Percentiles rank a stretch among this genome's conserved stretches.
phyloP scores from a whole-genome alignment of 1,284 basidiomycete genomes.

The Amylostereum areolatum region DNA sequence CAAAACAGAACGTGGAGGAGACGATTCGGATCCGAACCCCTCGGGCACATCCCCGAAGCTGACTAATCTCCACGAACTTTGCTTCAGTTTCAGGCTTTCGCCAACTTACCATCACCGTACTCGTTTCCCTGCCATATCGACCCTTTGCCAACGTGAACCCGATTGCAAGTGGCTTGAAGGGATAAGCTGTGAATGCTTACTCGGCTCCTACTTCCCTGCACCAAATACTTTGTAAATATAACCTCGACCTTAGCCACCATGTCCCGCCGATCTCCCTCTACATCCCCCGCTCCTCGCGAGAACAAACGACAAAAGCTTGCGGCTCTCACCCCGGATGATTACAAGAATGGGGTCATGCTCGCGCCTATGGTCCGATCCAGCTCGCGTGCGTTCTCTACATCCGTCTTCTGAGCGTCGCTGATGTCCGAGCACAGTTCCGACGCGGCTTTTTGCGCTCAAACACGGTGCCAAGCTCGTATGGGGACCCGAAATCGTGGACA shows the following conservation, averaged over 20 bases:
- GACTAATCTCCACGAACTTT: no score
- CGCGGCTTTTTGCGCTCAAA: constrained; percentile 82
- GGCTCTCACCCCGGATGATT: constrained; percentile 57
- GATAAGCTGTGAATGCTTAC: no score
- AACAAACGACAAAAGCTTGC: constrained; percentile 50
- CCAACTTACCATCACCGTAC: no score
- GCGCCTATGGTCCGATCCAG: constrained; percentile 96
- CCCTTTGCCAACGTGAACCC: no score
- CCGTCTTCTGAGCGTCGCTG: neutral
- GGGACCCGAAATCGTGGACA: constrained; percentile 96
- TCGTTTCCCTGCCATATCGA: no score
- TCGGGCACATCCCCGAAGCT: no score
- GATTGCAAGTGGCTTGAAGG: no score
- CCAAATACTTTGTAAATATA: neutral
- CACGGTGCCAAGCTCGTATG: constrained; percentile 95
- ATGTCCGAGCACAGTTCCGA: constrained; percentile 55
- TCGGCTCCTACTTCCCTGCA: no score
- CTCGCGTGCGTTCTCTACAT: constrained; percentile 51
- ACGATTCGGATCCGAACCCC: no score
- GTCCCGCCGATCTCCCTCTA: constrained; percentile 48
- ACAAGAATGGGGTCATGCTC: constrained; percentile 79
- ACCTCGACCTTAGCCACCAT: constrained; percentile 23
- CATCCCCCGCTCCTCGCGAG: constrained; percentile 40
- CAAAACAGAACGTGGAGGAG: no score
- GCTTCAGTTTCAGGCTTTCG: no score